Percentiles rank a stretch among this genome's conserved stretches.
Evolutionary conservation across 2,329 filamentous ascomycete species (phyloP).

Genomic region (Neoarthrinium moseri): DNA sequence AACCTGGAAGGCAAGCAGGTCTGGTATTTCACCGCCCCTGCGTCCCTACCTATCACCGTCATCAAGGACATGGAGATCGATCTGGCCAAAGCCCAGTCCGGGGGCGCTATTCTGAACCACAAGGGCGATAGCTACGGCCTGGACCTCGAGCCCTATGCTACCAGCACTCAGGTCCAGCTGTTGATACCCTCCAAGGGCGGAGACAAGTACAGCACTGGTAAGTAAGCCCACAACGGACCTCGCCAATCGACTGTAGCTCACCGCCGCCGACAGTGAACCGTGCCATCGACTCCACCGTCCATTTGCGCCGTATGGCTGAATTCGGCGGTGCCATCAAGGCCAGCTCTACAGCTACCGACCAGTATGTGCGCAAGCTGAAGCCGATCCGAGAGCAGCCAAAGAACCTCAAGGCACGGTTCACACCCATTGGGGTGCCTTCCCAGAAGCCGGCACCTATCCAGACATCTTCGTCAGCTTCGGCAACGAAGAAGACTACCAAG

Average conservation of each 20-base stretch:
- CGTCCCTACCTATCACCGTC: slow-evolving; percentile 65
- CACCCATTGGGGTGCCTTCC: slow-evolving; percentile 58
- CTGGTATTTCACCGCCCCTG: slow-evolving; percentile 77
- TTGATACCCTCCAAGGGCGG: slow-evolving; percentile 58
- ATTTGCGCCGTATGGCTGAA: slow-evolving; percentile 62
- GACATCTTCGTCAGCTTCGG: slow-evolving; percentile 6
- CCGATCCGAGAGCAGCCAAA: slow-evolving; percentile 63
- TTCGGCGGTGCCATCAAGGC: slow-evolving; percentile 43
- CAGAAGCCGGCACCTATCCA: slow-evolving; percentile 13
- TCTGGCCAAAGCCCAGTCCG: slow-evolving; percentile 51
- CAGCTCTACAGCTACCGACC: slow-evolving; percentile 36
- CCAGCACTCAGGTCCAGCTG: slow-evolving; percentile 54
- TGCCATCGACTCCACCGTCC: slow-evolving; percentile 58
- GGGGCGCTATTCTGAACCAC: slow-evolving; percentile 58
- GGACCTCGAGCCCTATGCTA: slow-evolving; percentile 49
- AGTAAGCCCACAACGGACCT: slow-evolving; percentile 38
- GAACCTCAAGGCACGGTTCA: slow-evolving; percentile 65
- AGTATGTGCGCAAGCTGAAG: slow-evolving; percentile 44
- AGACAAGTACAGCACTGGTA: slow-evolving; percentile 54
- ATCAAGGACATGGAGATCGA: slow-evolving; percentile 64
- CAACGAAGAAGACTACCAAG: slow-evolving; percentile 21
- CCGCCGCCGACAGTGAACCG: slow-evolving; percentile 39
- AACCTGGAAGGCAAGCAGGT: slow-evolving; percentile 69
- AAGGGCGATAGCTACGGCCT: slow-evolving; percentile 63
- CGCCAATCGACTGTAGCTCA: too few relatives aligned